Percentiles rank a stretch among this genome's conserved stretches.
phyloP scores from a whole-genome alignment of 495 filamentous ascomycete genomes.

The Cryomyces minteri region DNA sequence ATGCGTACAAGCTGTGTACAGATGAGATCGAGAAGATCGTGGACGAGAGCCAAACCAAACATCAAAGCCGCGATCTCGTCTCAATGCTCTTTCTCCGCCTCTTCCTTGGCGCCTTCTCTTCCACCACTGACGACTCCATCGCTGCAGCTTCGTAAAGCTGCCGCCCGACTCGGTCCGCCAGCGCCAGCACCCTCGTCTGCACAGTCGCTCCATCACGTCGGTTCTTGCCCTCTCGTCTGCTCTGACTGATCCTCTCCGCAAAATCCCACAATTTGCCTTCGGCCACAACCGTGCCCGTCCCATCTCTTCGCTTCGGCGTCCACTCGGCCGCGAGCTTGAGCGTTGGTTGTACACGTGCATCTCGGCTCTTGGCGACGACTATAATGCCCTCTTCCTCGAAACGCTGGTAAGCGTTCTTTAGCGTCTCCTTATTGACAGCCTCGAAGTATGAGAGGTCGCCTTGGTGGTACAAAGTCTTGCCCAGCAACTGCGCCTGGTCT shows the following conservation, averaged over 20 bases:
- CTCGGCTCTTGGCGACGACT: constrained; percentile 42
- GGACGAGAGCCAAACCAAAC: background rate
- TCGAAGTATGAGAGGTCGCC: constrained; percentile 94
- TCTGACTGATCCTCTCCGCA: constrained; percentile 67
- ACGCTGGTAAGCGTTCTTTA: constrained; percentile 77
- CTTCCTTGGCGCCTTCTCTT: too few species aligned
- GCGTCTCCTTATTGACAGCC: constrained; percentile 91
- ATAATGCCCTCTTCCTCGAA: constrained; percentile 88
- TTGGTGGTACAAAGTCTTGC: constrained; percentile 95
- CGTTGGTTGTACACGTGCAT: constrained; percentile 30
- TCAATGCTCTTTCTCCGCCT: background rate
- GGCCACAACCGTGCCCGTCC: constrained; percentile 39
- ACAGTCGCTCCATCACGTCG: constrained; percentile 81
- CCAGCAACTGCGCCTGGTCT: constrained; percentile 68
- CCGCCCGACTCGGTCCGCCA: constrained; percentile 45
- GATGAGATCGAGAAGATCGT: background rate
- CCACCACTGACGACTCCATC: too few species aligned
- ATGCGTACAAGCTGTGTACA: background rate
- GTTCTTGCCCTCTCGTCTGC: constrained; percentile 84
- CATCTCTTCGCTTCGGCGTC: constrained; percentile 37
- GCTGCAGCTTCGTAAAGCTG: constrained; percentile 22
- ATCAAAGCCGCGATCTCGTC: background rate
- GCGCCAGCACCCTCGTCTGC: constrained; percentile 54
- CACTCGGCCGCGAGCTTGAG: constrained; percentile 60
- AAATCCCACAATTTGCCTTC: constrained; percentile 76